A percentile compares a stretch with the other conserved stretches of the same genome.
These are phyloP conservation scores for Somion occarium DNA, from an alignment of 1,284 basidiomycete genomes.

Conservation along the genomic window DNA sequence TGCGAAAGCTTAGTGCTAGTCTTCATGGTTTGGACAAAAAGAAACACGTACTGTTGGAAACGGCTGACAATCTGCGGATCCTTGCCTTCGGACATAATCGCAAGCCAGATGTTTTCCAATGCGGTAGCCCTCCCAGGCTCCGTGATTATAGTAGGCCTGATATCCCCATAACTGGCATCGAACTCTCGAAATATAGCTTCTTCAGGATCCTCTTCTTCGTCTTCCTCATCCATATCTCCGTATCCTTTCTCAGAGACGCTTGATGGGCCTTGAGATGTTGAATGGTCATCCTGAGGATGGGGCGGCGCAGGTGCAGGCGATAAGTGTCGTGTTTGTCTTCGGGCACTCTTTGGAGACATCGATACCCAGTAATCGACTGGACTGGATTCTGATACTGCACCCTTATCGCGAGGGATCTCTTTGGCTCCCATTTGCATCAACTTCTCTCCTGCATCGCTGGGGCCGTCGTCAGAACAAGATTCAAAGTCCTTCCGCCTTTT, in stretches of 20 bases:
- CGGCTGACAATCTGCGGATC: slow-evolving; percentile 53
- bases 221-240: slow-evolving; percentile 29
- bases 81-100: slow-evolving; percentile 79
- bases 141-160: slow-evolving; percentile 64
- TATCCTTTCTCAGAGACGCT: slow-evolving; percentile 18
- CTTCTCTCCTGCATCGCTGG: slow-evolving; percentile 14
- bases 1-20: slow-evolving; percentile 22
- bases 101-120: slow-evolving; percentile 74
- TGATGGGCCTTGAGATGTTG: too few relatives aligned
- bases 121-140: slow-evolving; percentile 81
- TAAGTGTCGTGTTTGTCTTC: slow-evolving; percentile 37
- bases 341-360: slow-evolving; percentile 47
- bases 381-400: slow-evolving; percentile 19
- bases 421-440: slow-evolving; percentile 11
- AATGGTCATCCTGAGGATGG: slow-evolving; percentile 3
- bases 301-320: slow-evolving; percentile 25
- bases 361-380: slow-evolving; percentile 31
- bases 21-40: slow-evolving; percentile 10
- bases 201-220: neutral
- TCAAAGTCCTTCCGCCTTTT: slow-evolving; percentile 18
- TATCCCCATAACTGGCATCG: slow-evolving; percentile 30
- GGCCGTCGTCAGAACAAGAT: neutral
- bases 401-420: slow-evolving; percentile 9
- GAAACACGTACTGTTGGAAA: slow-evolving; percentile 57
- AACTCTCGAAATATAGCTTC: neutral